Conservation (phyloP, 768 basidiomycete species). For the Piloderma croceum region DNA sequence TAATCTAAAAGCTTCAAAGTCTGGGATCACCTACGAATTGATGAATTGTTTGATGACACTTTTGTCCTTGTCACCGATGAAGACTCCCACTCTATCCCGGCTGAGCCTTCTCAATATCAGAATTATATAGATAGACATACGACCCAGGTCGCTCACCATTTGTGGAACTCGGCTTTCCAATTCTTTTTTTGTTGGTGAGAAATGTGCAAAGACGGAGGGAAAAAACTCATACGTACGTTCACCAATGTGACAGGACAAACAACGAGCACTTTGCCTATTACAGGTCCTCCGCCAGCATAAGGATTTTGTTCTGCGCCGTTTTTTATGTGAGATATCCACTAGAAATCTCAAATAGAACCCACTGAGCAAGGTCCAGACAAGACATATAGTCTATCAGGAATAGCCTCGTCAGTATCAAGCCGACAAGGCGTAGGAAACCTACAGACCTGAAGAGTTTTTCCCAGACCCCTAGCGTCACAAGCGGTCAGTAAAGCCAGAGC, state of each 20-base stretch:
- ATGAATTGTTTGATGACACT: constrained; percentile 61
- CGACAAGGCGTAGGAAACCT: too few relatives aligned
- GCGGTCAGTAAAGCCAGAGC: constrained; percentile 8
- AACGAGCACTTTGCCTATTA: constrained; percentile 78
- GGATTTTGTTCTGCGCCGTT: constrained; percentile 69
- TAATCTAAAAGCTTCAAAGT: background rate
- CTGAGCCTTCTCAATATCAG: constrained; percentile 37
- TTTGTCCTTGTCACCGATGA: constrained; percentile 57
- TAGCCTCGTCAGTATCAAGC: background rate
- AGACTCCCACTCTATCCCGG: constrained; percentile 49
- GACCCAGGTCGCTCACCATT: constrained; percentile 72
- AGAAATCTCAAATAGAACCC: constrained; percentile 27
- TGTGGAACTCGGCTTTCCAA: constrained; percentile 93
- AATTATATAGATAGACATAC: constrained; percentile 1
- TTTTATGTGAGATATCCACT: background rate
- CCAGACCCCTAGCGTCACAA: constrained; percentile 69
- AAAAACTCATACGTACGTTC: constrained; percentile 44
- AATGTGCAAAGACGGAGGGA: background rate
- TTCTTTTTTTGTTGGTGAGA: constrained; percentile 48
- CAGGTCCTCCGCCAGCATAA: constrained; percentile 50
- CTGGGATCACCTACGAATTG: constrained; percentile 49
- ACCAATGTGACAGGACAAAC: constrained; percentile 92
- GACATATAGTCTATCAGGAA: constrained; percentile 67
- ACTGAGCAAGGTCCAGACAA: constrained; percentile 93
- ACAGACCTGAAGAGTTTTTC: constrained; percentile 88